Conservation (phyloP, 768 basidiomycete species). For the Kwoniella heveanensis region DNA sequence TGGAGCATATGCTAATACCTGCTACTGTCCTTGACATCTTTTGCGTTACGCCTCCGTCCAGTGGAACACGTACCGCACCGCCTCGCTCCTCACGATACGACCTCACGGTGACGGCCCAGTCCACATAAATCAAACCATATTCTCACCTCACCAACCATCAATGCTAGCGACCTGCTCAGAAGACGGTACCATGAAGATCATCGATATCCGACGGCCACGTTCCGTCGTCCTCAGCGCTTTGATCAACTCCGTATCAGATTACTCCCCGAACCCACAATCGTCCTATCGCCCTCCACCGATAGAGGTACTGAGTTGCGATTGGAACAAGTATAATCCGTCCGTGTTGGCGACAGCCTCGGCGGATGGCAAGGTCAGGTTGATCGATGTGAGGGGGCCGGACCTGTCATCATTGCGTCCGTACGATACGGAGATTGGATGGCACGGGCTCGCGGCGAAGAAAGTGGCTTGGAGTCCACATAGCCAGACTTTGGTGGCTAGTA, state of each 20-base stretch:
- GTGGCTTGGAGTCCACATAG: conserved; percentile 44
- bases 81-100: conserved; percentile 73
- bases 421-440: conserved; percentile 29
- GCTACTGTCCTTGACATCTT: too few species aligned
- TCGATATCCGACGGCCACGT: not conserved
- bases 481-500: conserved; percentile 57
- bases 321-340: conserved; percentile 48
- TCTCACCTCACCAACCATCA: conserved; percentile 88
- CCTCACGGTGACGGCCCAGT: conserved; percentile 71
- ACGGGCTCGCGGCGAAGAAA: conserved; percentile 39
- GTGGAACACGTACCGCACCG: conserved; percentile 84
- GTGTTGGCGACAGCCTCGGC: conserved; percentile 33
- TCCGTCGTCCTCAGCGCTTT: not conserved
- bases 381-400: conserved; percentile 28
- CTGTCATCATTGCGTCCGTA: not conserved
- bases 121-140: conserved; percentile 86
- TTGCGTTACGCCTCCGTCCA: conserved; percentile 50
- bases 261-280: not conserved
- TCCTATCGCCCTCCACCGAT: not conserved
- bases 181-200: not conserved
- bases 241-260: not conserved
- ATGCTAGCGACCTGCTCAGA: not conserved
- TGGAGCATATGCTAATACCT: too few species aligned
- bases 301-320: conserved; percentile 46
- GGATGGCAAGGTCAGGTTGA: conserved; percentile 32